Conservation (phyloP, 495 filamentous ascomycete genomes). For the Penicillium simplicissimum region DNA sequence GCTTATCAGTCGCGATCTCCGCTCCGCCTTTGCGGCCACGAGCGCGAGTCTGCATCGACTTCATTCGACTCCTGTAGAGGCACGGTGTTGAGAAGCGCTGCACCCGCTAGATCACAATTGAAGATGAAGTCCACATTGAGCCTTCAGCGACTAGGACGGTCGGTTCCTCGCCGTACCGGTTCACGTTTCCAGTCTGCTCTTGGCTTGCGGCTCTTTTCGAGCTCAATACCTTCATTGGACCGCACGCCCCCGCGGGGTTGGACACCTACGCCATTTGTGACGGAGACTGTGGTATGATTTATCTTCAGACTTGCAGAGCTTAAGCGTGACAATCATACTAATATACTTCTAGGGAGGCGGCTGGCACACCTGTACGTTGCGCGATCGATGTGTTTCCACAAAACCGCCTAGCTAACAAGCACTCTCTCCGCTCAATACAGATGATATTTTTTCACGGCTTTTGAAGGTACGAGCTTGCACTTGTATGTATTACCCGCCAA, state of each 20-base stretch:
- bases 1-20: conserved; percentile 16
- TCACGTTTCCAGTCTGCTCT: conserved; percentile 9
- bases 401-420: conserved; percentile 10
- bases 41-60: not conserved
- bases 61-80: conserved; percentile 15
- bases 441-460: conserved; percentile 81
- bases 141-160: conserved; percentile 33
- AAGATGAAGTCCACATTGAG: conserved; percentile 25
- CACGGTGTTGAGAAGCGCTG: not conserved
- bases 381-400: not conserved
- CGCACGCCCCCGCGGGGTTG: conserved; percentile 48
- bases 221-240: conserved; percentile 38
- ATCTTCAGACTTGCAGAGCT: conserved; percentile 33
- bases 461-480: conserved; percentile 56
- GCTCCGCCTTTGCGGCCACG: conserved; percentile 5
- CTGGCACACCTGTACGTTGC: conserved; percentile 79
- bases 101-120: not conserved
- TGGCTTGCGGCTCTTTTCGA: conserved; percentile 34
- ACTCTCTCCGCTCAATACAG: conserved; percentile 43
- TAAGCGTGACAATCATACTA: not conserved
- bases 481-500: not conserved
- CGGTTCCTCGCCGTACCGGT: conserved; percentile 13
- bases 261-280: conserved; percentile 73
- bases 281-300: conserved; percentile 74
- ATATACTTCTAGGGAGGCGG: conserved; percentile 66